Conservation (phyloP, 768 basidiomycete species). For the Trametes punicea region DNA sequence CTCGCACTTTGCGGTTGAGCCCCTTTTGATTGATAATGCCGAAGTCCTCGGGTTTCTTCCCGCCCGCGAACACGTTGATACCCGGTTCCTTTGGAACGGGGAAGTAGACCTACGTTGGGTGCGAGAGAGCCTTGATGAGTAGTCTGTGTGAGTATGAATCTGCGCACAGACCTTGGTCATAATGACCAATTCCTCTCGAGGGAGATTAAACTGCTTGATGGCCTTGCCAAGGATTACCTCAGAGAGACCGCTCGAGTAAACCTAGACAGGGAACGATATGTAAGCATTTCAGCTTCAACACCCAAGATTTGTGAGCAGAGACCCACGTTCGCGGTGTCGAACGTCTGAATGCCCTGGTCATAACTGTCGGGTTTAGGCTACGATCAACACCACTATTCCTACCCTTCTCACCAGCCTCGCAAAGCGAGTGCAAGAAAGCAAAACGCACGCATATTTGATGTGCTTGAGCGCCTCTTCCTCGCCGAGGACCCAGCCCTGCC, state of each 20-base stretch:
- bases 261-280: conserved; percentile 2
- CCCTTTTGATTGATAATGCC: conserved; percentile 37
- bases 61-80: background rate
- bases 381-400: too few relatives aligned
- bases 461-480: conserved; percentile 37
- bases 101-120: conserved; percentile 11
- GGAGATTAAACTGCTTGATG: conserved; percentile 42
- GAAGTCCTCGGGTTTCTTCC: conserved; percentile 21
- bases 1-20: conserved; percentile 30
- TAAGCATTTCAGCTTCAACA: too few relatives aligned
- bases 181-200: conserved; percentile 48
- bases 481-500: conserved; percentile 36
- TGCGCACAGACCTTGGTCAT: conserved; percentile 43
- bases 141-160: background rate
- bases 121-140: background rate
- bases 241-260: conserved; percentile 39
- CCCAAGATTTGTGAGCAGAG: too few relatives aligned
- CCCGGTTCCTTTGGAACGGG: conserved; percentile 11
- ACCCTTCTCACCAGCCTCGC: too few relatives aligned
- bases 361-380: conserved; percentile 28
- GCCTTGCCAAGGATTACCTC: conserved; percentile 47
- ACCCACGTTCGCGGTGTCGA: conserved; percentile 32
- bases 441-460: conserved; percentile 34
- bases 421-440: too few relatives aligned
- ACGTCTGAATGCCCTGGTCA: conserved; percentile 38